Evolutionary conservation across 2,329 filamentous ascomycete genomes (phyloP).

Genomic region (Kalaharituber pfeilii): DNA sequence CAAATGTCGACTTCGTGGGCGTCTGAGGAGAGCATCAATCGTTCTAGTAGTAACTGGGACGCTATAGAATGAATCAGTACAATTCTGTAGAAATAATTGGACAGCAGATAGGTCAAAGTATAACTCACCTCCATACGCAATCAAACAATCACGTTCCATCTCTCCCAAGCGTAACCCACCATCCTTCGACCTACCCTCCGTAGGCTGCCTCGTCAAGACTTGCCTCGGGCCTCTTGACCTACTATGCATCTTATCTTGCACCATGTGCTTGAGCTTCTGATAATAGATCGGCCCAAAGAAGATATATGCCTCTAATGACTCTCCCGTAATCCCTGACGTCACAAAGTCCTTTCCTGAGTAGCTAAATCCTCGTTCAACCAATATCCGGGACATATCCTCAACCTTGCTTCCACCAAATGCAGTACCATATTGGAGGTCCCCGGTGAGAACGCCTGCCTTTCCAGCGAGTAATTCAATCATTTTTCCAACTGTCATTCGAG

Average conservation of each 20-base stretch:
- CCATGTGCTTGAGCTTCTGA: slow-evolving; percentile 66
- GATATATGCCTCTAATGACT: slow-evolving; percentile 47
- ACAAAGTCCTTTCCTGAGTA: slow-evolving; percentile 97
- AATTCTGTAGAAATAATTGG: not conserved
- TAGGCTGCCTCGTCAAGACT: slow-evolving; percentile 73
- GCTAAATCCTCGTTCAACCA: slow-evolving; percentile 78
- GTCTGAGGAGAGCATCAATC: slow-evolving; percentile 87
- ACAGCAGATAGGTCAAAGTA: slow-evolving; percentile 54
- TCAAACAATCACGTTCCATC: slow-evolving; percentile 77
- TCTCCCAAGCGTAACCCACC: slow-evolving; percentile 87
- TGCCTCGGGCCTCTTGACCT: slow-evolving; percentile 77
- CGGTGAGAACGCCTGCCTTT: slow-evolving; percentile 76
- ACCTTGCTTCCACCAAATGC: slow-evolving; percentile 71
- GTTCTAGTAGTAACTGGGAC: slow-evolving; percentile 75
- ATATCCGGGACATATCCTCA: slow-evolving; percentile 70
- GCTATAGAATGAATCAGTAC: slow-evolving; percentile 31
- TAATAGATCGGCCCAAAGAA: not conserved
- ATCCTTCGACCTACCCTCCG: slow-evolving; percentile 81
- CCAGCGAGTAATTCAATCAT: slow-evolving; percentile 88
- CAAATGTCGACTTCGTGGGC: slow-evolving; percentile 85
- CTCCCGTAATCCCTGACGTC: slow-evolving; percentile 79
- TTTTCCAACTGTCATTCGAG: slow-evolving; percentile 98
- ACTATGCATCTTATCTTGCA: slow-evolving; percentile 98
- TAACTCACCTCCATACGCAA: not conserved
- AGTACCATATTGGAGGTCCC: slow-evolving; percentile 76